Base-by-base conservation (phyloP, 1,284 basidiomycete genomes). In the Irpex rosettiformis region DNA sequence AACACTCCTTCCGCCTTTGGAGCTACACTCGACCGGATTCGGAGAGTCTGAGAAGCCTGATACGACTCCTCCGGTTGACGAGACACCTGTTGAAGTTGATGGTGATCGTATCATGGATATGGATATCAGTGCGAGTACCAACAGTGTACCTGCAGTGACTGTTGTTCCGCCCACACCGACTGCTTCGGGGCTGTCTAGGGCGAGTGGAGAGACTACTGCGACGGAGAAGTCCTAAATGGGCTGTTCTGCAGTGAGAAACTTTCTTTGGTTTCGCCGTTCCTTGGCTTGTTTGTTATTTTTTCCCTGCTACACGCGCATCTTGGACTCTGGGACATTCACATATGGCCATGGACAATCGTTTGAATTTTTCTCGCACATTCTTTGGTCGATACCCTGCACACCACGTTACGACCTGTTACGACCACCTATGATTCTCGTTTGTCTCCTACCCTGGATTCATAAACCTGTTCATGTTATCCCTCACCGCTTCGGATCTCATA, bases 101-200 rank as follows among this genome's bases (percentile, higher is more conserved):
- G 52, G 45, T n/a, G 55, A 8, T 3, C n/a, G n/a, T n/a, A n/a
- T n/a, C n/a, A n/a, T 29, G 5, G 55, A 7, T 27, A 33, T 16
- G n/a, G n/a, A 47, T 6, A 11, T 37, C 11, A 37, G 33, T 16
- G 16, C 33, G 4, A 37, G 33, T 16, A 11, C 33, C 16, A 55
- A 37, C 10, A 42, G 22, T 3, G 43, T 67, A 13, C 70, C 69
- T 1, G 62, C 58, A 22, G 64, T 71, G 33, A 62, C 66, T 27
- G 67, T 72, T 24, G 68, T 67, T 5, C 70, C 70, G 18, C 69
- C 70, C 13, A 70, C 69, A 43, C 69, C 69, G 5, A 68, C 67
- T 52, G 62, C 61, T 7, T 58, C 57, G 6, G 27, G 27, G 48
- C 2, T 51, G 16, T 51, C 48, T 7, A 51, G 13, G 27, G 48